phyloP scores from a whole-genome alignment of 257 asterid genomes.

The Fraxinus americana region DNA sequence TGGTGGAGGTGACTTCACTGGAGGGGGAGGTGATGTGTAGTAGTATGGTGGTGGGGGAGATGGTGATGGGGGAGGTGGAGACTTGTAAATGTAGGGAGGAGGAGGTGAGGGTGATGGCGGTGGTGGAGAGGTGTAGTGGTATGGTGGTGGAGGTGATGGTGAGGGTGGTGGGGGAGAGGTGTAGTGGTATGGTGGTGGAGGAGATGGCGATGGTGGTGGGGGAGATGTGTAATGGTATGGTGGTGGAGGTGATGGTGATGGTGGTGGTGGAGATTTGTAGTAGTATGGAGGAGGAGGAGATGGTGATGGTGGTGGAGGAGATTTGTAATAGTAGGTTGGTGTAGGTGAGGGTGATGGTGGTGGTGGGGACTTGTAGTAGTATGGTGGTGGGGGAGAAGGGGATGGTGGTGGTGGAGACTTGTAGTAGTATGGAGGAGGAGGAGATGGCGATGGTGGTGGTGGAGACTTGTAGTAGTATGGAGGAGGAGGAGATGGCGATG shows the following conservation, averaged over 20 bases:
- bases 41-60: slow-evolving; percentile 25
- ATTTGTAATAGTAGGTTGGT: slow-evolving; percentile 19
- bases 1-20: slow-evolving; percentile 12
- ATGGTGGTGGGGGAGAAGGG: background rate
- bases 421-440: slow-evolving; percentile 16
- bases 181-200: slow-evolving; percentile 23
- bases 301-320: slow-evolving; percentile 20
- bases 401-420: slow-evolving; percentile 11
- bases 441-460: background rate
- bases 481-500: slow-evolving; percentile 8
- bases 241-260: background rate
- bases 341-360: slow-evolving; percentile 14
- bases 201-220: slow-evolving; percentile 27
- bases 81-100: slow-evolving; percentile 1
- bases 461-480: slow-evolving; percentile 19
- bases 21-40: slow-evolving; percentile 34
- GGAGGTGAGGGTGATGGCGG: slow-evolving; percentile 11
- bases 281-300: slow-evolving; percentile 16
- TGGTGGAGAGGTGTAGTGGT: slow-evolving; percentile 17
- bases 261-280: slow-evolving; percentile 17
- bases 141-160: slow-evolving; percentile 14
- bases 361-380: background rate
- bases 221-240: slow-evolving; percentile 14
- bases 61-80: slow-evolving; percentile 18
- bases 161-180: slow-evolving; percentile 25